These are phyloP conservation scores for Aspergillus melleus DNA, from an alignment of 2,329 filamentous ascomycete genomes.

Conservation along the genomic window DNA sequence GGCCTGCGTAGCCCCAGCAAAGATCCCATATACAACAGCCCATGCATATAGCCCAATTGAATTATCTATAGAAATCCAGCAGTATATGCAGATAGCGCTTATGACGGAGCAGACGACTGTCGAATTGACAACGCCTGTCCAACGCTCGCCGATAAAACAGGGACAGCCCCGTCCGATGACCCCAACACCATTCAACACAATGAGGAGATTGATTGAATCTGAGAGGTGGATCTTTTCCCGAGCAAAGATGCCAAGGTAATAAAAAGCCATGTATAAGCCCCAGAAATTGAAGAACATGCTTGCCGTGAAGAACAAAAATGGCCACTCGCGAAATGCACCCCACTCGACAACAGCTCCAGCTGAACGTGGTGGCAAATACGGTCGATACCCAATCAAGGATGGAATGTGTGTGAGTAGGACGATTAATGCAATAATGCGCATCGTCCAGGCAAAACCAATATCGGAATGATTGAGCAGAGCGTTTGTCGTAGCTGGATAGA, in stretches of 20 bases:
- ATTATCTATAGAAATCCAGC: background rate
- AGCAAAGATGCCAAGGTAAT: constrained; percentile 55
- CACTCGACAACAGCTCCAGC: constrained; percentile 56
- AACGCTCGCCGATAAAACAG: background rate
- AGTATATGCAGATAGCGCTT: background rate
- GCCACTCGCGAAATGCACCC: constrained; percentile 56
- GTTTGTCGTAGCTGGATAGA: constrained; percentile 1
- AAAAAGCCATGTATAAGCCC: constrained; percentile 59
- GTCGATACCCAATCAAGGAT: constrained; percentile 32
- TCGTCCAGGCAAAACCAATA: constrained; percentile 48
- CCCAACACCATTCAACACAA: constrained; percentile 5
- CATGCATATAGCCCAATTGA: background rate
- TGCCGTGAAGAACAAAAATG: constrained; percentile 53
- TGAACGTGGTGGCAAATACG: constrained; percentile 52
- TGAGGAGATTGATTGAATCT: constrained; percentile 38
- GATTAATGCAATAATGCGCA: constrained; percentile 51
- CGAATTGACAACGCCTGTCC: background rate
- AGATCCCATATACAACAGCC: constrained; percentile 41
- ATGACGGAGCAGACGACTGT: background rate
- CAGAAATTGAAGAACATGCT: constrained; percentile 51
- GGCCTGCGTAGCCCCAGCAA: constrained; percentile 45
- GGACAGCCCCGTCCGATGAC: constrained; percentile 1
- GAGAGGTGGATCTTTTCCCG: constrained; percentile 39
- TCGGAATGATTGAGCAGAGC: background rate
- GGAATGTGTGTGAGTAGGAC: constrained; percentile 22